Evolutionary conservation across 345 rosid genomes (phyloP).

Genomic region (Leavenworthia alabamica): DNA sequence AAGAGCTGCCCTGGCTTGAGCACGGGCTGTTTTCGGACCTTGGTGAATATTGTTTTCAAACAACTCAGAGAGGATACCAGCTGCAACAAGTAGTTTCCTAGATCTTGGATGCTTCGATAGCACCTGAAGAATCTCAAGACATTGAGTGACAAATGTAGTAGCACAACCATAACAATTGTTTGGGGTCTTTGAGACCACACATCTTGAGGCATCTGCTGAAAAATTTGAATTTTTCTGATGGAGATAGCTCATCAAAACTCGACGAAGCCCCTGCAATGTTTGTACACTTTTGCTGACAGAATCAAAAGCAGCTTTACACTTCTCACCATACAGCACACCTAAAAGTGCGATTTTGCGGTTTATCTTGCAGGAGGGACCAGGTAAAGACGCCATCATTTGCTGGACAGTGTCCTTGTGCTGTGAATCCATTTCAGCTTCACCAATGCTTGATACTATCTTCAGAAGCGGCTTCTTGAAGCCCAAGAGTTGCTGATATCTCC

Average conservation of each 20-base stretch:
- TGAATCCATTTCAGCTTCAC: conserved; percentile 97
- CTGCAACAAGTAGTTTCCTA: conserved; percentile 83
- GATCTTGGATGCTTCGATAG: conserved; percentile 72
- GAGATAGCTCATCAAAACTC: conserved; percentile 90
- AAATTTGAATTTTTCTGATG: conserved; percentile 80
- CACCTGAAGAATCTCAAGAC: conserved; percentile 83
- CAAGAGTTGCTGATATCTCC: conserved; percentile 97
- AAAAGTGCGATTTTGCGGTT: conserved; percentile 97
- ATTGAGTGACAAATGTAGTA: conserved; percentile 82
- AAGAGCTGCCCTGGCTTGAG: conserved; percentile 91
- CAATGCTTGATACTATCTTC: conserved; percentile 95
- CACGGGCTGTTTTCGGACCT: conserved; percentile 86
- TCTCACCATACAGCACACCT: conserved; percentile 97
- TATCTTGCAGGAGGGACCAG: conserved; percentile 96
- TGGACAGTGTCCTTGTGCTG: conserved; percentile 98
- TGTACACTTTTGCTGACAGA: conserved; percentile 99
- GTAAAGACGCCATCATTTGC: conserved; percentile 99
- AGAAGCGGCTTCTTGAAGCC: conserved; percentile 98
- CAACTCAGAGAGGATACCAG: conserved; percentile 82
- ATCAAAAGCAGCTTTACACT: conserved; percentile 99
- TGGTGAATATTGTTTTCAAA: conserved; percentile 98
- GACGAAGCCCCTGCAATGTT: conserved; percentile 95
- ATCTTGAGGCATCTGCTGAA: conserved; percentile 55
- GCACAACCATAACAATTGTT: conserved; percentile 98
- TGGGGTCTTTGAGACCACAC: conserved; percentile 80